These are phyloP conservation scores for Dacryopinax spathularia DNA, from an alignment of 768 basidiomycete genomes.

Conservation along the genomic window DNA sequence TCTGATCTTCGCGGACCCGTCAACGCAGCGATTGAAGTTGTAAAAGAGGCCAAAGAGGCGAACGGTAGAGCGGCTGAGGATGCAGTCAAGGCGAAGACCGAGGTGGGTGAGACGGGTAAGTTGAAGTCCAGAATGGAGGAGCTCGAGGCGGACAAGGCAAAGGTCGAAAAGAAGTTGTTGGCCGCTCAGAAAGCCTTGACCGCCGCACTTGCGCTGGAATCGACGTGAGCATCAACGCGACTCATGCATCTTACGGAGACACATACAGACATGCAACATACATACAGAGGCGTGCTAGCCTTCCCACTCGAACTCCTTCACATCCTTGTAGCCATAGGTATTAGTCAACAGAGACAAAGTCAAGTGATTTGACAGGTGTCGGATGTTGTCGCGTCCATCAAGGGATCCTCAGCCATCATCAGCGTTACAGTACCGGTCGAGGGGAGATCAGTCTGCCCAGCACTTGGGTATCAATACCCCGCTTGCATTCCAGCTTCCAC, in stretches of 20 bases:
- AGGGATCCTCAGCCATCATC: too few relatives aligned
- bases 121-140: not conserved
- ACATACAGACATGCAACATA: too few relatives aligned
- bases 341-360: too few relatives aligned
- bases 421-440: too few relatives aligned
- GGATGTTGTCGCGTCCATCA: too few relatives aligned
- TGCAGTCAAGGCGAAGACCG: not conserved
- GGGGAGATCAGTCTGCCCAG: too few relatives aligned
- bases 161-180: not conserved
- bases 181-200: not conserved
- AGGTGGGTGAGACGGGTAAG: not conserved
- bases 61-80: not conserved
- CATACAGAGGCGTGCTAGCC: too few relatives aligned
- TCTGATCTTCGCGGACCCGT: not conserved
- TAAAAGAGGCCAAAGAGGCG: not conserved
- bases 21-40: not conserved
- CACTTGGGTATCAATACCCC: not conserved
- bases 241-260: not conserved
- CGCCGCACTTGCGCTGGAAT: not conserved
- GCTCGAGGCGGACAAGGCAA: not conserved
- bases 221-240: not conserved
- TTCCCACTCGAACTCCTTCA: too few relatives aligned
- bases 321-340: too few relatives aligned
- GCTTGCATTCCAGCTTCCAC: not conserved
- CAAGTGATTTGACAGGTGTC: too few relatives aligned